Evolutionary conservation across 495 filamentous ascomycete genomes (phyloP).

Genomic region (Aspergillus sclerotiicarbonarius): DNA sequence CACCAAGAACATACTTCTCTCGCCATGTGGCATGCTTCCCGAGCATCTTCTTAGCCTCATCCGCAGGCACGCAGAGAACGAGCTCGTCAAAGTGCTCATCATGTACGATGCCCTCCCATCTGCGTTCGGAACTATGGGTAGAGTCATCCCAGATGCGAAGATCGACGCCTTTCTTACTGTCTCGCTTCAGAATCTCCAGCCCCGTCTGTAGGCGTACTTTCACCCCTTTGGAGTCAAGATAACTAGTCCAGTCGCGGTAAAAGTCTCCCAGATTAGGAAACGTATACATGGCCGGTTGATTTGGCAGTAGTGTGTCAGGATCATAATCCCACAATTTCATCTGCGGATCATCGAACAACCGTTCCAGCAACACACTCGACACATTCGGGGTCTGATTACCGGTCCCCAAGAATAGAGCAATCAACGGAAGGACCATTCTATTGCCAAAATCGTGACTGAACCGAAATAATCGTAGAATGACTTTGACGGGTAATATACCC

Average conservation of each 20-base stretch:
- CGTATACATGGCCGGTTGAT: slow-evolving; percentile 75
- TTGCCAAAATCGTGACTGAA: slow-evolving; percentile 75
- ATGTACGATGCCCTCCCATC: not conserved
- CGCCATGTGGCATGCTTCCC: slow-evolving; percentile 58
- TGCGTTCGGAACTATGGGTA: slow-evolving; percentile 3
- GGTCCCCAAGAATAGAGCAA: slow-evolving; percentile 77
- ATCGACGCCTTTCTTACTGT: slow-evolving; percentile 53
- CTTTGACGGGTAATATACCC: slow-evolving; percentile 69
- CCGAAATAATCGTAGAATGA: slow-evolving; percentile 65
- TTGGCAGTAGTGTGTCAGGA: slow-evolving; percentile 63
- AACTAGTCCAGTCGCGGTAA: slow-evolving; percentile 65
- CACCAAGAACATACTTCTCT: slow-evolving; percentile 67
- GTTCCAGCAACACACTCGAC: slow-evolving; percentile 68
- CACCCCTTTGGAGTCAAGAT: slow-evolving; percentile 62
- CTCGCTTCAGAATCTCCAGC: slow-evolving; percentile 56
- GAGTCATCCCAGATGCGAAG: slow-evolving; percentile 11
- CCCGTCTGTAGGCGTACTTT: slow-evolving; percentile 62
- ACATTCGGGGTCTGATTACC: slow-evolving; percentile 80
- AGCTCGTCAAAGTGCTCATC: slow-evolving; percentile 66
- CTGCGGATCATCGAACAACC: slow-evolving; percentile 70
- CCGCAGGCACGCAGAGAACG: slow-evolving; percentile 66
- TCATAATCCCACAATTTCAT: slow-evolving; percentile 77
- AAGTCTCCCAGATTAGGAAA: slow-evolving; percentile 74
- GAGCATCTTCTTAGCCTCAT: slow-evolving; percentile 67
- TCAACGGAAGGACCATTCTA: slow-evolving; percentile 68